A percentile compares a stretch with the other conserved stretches of the same genome.
Evolutionary conservation across 176 grass and related monocot genomes (phyloP).

Genomic region (Tillandsia fasciculata): DNA sequence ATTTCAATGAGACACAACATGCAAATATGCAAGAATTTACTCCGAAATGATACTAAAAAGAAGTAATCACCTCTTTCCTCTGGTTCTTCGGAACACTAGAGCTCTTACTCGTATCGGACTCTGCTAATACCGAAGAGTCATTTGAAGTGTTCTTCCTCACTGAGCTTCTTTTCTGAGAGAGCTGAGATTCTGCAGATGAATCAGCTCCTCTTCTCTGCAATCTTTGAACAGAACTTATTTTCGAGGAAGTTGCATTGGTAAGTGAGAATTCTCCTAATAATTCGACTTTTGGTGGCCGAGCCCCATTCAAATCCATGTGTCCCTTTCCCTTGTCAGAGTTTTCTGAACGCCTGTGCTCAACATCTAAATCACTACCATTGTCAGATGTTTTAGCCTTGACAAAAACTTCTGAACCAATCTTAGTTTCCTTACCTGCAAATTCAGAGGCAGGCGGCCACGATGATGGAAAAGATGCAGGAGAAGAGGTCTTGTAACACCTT

Average conservation of each 20-base stretch:
- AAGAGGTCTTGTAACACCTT: constrained; percentile 4
- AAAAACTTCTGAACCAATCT: neutral
- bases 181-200: neutral
- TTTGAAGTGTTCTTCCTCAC: neutral
- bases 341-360: neutral
- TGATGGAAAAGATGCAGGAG: neutral
- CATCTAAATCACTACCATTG: neutral
- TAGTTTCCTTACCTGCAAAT: neutral
- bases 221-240: constrained; percentile 9
- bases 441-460: neutral
- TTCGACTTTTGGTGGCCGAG: constrained; percentile 22
- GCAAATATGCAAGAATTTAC: neutral
- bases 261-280: constrained; percentile 34
- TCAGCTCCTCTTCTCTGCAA: neutral
- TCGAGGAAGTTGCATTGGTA: constrained; percentile 6
- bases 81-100: neutral
- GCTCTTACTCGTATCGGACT: neutral
- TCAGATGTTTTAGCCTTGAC: neutral
- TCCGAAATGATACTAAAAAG: neutral
- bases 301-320: constrained; percentile 8
- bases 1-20: neutral
- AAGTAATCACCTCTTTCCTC: neutral
- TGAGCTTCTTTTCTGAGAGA: neutral
- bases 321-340: neutral
- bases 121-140: neutral